Conservation (phyloP, 805 yeast species). For the Yarrowia yakushimensis region DNA sequence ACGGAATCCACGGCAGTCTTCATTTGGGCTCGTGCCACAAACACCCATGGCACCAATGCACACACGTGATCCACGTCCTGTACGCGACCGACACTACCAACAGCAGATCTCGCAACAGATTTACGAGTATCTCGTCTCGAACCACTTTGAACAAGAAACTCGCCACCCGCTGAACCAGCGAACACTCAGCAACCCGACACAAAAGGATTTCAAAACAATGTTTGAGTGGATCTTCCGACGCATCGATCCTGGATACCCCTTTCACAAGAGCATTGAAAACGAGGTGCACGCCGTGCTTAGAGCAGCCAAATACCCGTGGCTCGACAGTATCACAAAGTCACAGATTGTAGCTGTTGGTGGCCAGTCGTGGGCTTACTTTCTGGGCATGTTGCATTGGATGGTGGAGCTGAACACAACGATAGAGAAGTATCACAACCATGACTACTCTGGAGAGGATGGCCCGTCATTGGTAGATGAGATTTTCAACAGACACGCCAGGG, state of each 20-base stretch:
- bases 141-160: conserved; percentile 71
- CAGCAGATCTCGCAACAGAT: conserved; percentile 62
- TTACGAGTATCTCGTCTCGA: conserved; percentile 56
- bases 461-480: conserved; percentile 23
- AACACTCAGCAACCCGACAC: conserved; percentile 74
- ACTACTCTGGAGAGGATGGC: conserved; percentile 35
- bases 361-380: conserved; percentile 75
- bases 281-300: conserved; percentile 70
- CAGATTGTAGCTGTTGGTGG: conserved; percentile 92
- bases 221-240: conserved; percentile 76
- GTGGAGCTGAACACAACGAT: conserved; percentile 51
- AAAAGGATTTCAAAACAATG: conserved; percentile 72
- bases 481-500: conserved; percentile 32
- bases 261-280: conserved; percentile 63
- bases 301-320: conserved; percentile 69
- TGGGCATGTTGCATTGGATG: conserved; percentile 83
- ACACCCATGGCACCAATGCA: conserved; percentile 19
- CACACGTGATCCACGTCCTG: conserved; percentile 64
- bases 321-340: conserved; percentile 75
- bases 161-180: conserved; percentile 63
- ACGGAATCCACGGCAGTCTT: conserved; percentile 7
- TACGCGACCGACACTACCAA: conserved; percentile 70
- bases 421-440: conserved; percentile 42
- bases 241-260: conserved; percentile 74
- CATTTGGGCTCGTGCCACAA: conserved; percentile 12